phyloP scores from a whole-genome alignment of 2,329 filamentous ascomycete genomes.

The Penicillium sp. region DNA sequence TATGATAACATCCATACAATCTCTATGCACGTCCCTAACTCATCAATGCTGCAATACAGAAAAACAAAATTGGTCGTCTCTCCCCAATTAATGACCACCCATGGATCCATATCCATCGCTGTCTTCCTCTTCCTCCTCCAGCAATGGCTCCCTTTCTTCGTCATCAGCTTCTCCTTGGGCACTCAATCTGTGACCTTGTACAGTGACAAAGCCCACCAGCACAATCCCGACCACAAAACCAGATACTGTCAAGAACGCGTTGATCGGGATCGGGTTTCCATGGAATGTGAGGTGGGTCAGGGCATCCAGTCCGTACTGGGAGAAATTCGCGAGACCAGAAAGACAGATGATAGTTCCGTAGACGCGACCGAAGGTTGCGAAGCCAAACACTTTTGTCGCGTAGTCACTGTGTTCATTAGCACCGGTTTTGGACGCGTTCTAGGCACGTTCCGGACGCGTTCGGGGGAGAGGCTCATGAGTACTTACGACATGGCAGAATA shows the following conservation, averaged over 20 bases:
- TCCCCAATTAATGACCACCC: not conserved
- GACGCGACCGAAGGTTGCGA: constrained; percentile 86
- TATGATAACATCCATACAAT: not conserved
- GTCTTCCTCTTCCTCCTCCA: constrained; percentile 20
- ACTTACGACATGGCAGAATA: constrained; percentile 78
- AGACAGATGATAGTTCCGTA: constrained; percentile 89
- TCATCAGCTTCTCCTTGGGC: constrained; percentile 14
- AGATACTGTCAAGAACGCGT: constrained; percentile 64
- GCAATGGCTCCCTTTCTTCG: constrained; percentile 28
- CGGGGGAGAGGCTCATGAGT: not conserved
- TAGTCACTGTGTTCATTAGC: constrained; percentile 62
- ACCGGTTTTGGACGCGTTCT: not conserved
- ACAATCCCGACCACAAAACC: constrained; percentile 65
- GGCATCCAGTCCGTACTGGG: constrained; percentile 76
- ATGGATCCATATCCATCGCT: not conserved
- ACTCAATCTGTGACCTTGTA: constrained; percentile 19
- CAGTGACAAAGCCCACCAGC: constrained; percentile 66
- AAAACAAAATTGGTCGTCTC: not conserved
- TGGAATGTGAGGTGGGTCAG: constrained; percentile 71
- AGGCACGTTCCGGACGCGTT: not conserved
- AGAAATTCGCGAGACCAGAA: constrained; percentile 79
- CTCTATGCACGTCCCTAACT: not conserved
- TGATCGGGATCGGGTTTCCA: constrained; percentile 76
- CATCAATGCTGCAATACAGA: not conserved
- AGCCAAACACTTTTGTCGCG: constrained; percentile 87